Percentiles rank a stretch among this genome's conserved stretches.
These are phyloP conservation scores for Petunia axillaris DNA, from an alignment of 257 asterid species.

Conservation along the genomic window DNA sequence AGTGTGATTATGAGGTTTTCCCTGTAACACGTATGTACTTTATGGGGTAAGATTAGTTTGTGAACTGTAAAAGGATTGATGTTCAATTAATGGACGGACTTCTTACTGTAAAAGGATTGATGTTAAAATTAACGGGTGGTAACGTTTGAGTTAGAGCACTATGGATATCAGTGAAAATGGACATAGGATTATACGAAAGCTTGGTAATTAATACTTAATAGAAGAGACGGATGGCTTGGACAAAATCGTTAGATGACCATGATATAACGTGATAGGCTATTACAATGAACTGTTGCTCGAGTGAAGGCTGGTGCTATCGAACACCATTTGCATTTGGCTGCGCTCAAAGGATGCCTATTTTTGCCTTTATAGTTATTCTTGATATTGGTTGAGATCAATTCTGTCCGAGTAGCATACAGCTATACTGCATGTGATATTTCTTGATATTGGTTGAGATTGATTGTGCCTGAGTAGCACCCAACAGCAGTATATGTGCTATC, in stretches of 20 bases:
- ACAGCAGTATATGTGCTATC: background rate
- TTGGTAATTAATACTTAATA: background rate
- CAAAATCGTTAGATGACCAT: background rate
- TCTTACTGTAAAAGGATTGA: background rate
- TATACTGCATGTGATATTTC: background rate
- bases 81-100: background rate
- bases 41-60: background rate
- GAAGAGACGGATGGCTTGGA: background rate
- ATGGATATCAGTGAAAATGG: background rate
- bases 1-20: slow-evolving; percentile 14
- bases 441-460: background rate
- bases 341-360: background rate
- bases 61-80: slow-evolving; percentile 1
- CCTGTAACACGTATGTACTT: background rate
- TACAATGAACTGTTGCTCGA: background rate
- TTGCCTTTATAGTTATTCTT: background rate
- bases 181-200: background rate
- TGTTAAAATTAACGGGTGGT: background rate
- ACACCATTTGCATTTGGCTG: background rate
- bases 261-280: background rate
- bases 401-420: background rate
- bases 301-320: background rate
- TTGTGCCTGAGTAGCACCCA: background rate
- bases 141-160: background rate
- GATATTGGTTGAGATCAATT: background rate